These are phyloP conservation scores for Penicillium steckii DNA, from an alignment of 495 filamentous ascomycete genomes.

Conservation along the genomic window DNA sequence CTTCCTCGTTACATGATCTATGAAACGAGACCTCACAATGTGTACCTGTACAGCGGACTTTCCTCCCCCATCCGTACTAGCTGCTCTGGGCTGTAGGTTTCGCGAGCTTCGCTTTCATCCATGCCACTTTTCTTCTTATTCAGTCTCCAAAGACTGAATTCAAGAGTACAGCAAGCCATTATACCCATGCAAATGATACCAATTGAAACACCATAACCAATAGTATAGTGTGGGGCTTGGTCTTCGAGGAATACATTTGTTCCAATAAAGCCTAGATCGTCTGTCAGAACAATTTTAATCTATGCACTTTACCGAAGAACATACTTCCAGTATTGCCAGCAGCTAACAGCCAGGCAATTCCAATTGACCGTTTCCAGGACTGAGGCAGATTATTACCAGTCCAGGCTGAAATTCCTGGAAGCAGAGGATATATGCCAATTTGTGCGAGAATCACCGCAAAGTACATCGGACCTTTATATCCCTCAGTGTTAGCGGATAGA, in stretches of 20 bases:
- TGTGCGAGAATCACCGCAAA: conserved; percentile 1
- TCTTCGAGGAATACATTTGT: conserved; percentile 1
- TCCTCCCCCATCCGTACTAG: not conserved
- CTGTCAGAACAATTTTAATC: no score
- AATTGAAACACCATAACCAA: not conserved
- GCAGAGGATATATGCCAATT: conserved; percentile 2
- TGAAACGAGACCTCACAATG: no score
- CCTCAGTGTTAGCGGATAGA: not conserved
- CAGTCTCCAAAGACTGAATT: not conserved
- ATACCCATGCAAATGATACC: not conserved
- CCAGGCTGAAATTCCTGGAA: conserved; percentile 1
- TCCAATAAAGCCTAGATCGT: conserved; percentile 1
- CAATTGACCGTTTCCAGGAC: conserved; percentile 4
- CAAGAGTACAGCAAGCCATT: not conserved
- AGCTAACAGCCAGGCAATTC: conserved; percentile 2
- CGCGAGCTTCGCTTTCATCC: not conserved
- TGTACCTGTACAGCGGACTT: not conserved
- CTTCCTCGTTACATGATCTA: no score
- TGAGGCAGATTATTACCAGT: conserved; percentile 4
- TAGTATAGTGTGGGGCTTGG: not conserved
- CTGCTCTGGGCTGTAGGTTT: not conserved
- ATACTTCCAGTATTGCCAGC: conserved; percentile 2
- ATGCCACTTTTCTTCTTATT: not conserved
- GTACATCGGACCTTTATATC: not conserved
- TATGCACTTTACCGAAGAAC: no score